phyloP scores from a whole-genome alignment of 164 flowering plant species.

The Houttuynia cordata region DNA sequence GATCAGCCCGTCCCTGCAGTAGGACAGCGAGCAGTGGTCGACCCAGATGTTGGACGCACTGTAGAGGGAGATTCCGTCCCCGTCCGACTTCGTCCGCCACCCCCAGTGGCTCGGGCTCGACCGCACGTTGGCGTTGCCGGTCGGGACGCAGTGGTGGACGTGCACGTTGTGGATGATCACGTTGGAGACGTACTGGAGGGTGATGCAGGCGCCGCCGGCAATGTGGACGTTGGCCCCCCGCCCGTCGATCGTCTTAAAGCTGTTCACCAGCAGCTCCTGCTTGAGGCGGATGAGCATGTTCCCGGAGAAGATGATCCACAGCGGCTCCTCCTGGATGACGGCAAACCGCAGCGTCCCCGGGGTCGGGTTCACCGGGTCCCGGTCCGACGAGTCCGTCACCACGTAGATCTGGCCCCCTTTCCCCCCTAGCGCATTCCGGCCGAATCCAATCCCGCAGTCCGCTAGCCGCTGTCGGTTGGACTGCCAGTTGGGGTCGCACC shows the following conservation, averaged over 20 bases:
- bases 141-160: slow-evolving; percentile 54
- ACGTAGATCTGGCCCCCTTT: slow-evolving; percentile 65
- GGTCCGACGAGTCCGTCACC: slow-evolving; percentile 56
- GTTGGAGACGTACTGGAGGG: slow-evolving; percentile 49
- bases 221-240: slow-evolving; percentile 67
- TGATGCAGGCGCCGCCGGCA: slow-evolving; percentile 56
- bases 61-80: slow-evolving; percentile 66
- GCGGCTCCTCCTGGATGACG: slow-evolving; percentile 51
- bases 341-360: slow-evolving; percentile 75
- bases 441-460: slow-evolving; percentile 82
- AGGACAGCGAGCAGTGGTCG: slow-evolving; percentile 60
- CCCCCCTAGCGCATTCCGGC: slow-evolving; percentile 71
- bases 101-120: slow-evolving; percentile 49
- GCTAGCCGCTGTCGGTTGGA: slow-evolving; percentile 56
- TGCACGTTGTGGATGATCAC: slow-evolving; percentile 68
- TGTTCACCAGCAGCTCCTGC: slow-evolving; percentile 55
- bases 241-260: slow-evolving; percentile 79
- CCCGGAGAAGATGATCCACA: slow-evolving; percentile 61
- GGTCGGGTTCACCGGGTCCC: slow-evolving; percentile 57
- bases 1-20: slow-evolving; percentile 62
- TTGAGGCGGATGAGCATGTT: slow-evolving; percentile 56
- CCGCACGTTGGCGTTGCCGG: slow-evolving; percentile 39
- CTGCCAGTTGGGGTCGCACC: slow-evolving; percentile 62
- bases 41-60: slow-evolving; percentile 56
- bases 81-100: slow-evolving; percentile 49